Conservation (phyloP, 140 eudicot genomes). For the Anethum foeniculum region DNA sequence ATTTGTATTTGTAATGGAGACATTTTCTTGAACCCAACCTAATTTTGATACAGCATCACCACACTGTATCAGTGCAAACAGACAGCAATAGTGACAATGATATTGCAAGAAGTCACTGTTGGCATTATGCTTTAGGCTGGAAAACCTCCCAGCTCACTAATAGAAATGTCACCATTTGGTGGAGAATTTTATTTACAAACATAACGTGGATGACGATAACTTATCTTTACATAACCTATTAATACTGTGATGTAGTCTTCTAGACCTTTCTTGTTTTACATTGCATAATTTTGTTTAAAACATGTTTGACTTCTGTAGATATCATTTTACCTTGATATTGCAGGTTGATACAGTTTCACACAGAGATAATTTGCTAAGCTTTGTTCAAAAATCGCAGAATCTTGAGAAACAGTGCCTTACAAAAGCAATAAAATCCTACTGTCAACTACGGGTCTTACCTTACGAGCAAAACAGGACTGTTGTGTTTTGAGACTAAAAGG, state of each 20-base stretch:
- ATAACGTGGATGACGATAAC: background rate
- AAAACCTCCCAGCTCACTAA: background rate
- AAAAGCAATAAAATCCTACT: slow-evolving; percentile 79
- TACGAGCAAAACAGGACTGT: slow-evolving; percentile 74
- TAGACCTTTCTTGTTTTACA: background rate
- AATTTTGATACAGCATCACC: background rate
- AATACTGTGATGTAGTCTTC: background rate
- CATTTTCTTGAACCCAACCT: background rate
- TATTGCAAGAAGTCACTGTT: background rate
- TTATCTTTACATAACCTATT: background rate
- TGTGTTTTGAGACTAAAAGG: slow-evolving; percentile 37
- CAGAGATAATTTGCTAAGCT: slow-evolving; percentile 77
- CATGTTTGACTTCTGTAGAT: background rate
- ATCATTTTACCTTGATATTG: background rate
- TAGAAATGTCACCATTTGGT: background rate
- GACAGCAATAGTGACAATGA: background rate
- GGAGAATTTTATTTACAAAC: background rate
- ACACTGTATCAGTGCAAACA: background rate
- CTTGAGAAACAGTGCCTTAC: slow-evolving; percentile 91
- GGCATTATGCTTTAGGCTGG: background rate
- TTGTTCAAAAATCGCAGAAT: slow-evolving; percentile 77
- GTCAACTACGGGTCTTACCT: slow-evolving; percentile 80
- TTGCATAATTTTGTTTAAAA: background rate
- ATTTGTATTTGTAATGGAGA: background rate
- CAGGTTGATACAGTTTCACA: slow-evolving; percentile 95